Conservation (phyloP, 2,329 filamentous ascomycete genomes). For the Nemania sp. region DNA sequence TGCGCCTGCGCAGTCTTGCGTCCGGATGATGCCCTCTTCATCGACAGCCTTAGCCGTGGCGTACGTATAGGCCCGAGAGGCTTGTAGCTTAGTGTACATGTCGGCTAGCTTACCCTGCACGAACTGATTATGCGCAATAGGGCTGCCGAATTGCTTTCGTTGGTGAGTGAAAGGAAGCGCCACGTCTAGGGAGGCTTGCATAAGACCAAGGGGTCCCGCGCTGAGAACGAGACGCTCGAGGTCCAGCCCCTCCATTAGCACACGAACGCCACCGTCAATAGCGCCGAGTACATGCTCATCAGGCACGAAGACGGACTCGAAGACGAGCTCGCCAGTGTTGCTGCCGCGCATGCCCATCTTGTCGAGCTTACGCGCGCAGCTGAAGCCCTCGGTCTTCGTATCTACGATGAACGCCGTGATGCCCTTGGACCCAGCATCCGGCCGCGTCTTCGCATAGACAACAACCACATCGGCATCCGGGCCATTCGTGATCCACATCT, state of each 20-base stretch:
- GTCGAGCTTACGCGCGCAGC: conserved; percentile 89
- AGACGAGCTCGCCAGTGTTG: conserved; percentile 93
- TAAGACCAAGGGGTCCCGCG: conserved; percentile 90
- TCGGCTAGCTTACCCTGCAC: conserved; percentile 93
- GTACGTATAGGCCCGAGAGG: conserved; percentile 88
- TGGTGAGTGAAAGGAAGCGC: conserved; percentile 90
- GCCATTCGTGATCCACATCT: conserved; percentile 99
- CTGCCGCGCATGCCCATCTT: conserved; percentile 98
- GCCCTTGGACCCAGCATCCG: conserved; percentile 83
- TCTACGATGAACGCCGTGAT: conserved; percentile 96
- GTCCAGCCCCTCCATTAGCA: conserved; percentile 96
- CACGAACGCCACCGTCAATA: conserved; percentile 84
- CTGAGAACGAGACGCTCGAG: conserved; percentile 92
- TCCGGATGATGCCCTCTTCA: conserved; percentile 77
- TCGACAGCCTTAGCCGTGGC: conserved; percentile 83
- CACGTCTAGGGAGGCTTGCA: conserved; percentile 91
- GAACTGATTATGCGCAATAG: conserved; percentile 92
- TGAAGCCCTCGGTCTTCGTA: conserved; percentile 78
- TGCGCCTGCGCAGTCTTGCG: conserved; percentile 93
- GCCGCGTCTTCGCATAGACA: conserved; percentile 96
- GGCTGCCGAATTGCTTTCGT: conserved; percentile 86
- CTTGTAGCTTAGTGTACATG: conserved; percentile 96
- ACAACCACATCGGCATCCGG: conserved; percentile 93
- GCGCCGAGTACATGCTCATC: conserved; percentile 82
- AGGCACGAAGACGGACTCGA: conserved; percentile 92